Percentiles rank a stretch among this genome's conserved stretches.
Evolutionary conservation across 768 basidiomycete species (phyloP).

Genomic region (Suillus americanus): DNA sequence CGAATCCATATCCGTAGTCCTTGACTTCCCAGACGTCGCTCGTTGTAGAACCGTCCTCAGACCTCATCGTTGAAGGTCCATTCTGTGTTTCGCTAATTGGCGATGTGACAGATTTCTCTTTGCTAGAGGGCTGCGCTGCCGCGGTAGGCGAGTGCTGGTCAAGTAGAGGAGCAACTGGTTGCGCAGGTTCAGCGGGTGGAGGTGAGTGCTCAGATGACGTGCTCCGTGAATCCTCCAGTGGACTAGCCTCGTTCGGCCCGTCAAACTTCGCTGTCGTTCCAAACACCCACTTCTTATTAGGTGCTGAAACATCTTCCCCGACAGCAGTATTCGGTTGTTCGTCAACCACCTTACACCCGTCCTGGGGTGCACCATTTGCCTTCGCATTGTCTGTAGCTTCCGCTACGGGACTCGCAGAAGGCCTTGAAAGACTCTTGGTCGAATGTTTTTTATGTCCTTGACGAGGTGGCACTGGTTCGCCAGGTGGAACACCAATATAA

Average conservation of each 20-base stretch:
- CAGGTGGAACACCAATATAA: constrained; percentile 45
- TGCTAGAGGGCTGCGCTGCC: neutral
- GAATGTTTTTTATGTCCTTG: constrained; percentile 27
- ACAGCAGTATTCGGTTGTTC: neutral
- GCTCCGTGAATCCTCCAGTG: neutral
- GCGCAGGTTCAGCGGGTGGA: neutral
- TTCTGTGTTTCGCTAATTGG: neutral
- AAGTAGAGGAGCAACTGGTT: neutral
- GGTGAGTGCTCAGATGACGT: neutral
- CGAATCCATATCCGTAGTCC: constrained; percentile 67
- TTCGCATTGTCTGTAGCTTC: neutral
- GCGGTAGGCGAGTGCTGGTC: neutral
- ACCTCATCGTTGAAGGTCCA: constrained; percentile 11
- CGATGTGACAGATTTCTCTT: neutral
- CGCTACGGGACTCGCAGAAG: neutral
- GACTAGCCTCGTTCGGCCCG: constrained; percentile 6
- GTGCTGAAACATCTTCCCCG: constrained; percentile 13
- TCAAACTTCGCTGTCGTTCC: constrained; percentile 40
- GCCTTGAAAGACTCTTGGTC: constrained; percentile 17
- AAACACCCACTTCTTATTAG: constrained; percentile 52
- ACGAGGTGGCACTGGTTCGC: constrained; percentile 32
- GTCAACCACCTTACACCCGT: neutral
- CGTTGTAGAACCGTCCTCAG: constrained; percentile 16
- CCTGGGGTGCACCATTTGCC: neutral
- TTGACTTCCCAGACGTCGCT: constrained; percentile 53